These are phyloP conservation scores for Babesia bigemina DNA, from an alignment of 169 alveolate genomes.

Conservation along the genomic window DNA sequence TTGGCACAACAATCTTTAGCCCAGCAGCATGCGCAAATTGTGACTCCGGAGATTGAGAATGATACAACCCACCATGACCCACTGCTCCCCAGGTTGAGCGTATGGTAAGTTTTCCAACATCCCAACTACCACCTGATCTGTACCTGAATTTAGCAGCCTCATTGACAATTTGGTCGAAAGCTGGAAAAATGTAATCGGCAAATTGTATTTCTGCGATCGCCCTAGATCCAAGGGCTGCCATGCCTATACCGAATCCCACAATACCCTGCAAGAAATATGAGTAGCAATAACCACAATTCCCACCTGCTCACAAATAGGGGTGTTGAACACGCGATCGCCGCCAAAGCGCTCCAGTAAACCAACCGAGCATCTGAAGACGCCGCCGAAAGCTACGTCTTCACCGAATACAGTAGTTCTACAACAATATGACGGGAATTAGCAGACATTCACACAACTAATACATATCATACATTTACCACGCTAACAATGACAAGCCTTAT, in stretches of 20 bases:
- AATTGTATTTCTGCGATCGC: conserved; percentile 98
- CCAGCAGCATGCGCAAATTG: conserved; percentile 97
- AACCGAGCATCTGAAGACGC: conserved; percentile 95
- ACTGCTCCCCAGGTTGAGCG: conserved; percentile 96
- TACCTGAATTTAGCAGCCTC: conserved; percentile 96
- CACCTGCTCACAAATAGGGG: conserved; percentile 95
- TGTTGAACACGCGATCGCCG: conserved; percentile 90
- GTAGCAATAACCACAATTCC: not conserved
- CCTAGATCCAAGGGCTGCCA: conserved; percentile 90
- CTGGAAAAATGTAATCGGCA: conserved; percentile 97
- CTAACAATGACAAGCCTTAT: too few species aligned
- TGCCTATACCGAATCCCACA: conserved; percentile 95
- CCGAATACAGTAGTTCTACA: conserved; percentile 89
- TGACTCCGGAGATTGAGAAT: conserved; percentile 95
- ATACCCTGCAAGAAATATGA: conserved; percentile 82
- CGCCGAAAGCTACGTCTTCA: conserved; percentile 98
- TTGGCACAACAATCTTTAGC: conserved; percentile 90
- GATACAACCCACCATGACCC: conserved; percentile 97
- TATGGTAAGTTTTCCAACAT: conserved; percentile 91
- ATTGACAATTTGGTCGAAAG: conserved; percentile 95
- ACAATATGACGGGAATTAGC: conserved; percentile 1
- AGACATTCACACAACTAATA: too few species aligned
- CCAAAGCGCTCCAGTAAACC: conserved; percentile 93
- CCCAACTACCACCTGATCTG: conserved; percentile 91
- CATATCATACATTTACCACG: too few species aligned